Evolutionary conservation across 345 rosid species (phyloP), one percentile per base, ranked within the genome.

Genomic region (Pugionium cornutum): DNA sequence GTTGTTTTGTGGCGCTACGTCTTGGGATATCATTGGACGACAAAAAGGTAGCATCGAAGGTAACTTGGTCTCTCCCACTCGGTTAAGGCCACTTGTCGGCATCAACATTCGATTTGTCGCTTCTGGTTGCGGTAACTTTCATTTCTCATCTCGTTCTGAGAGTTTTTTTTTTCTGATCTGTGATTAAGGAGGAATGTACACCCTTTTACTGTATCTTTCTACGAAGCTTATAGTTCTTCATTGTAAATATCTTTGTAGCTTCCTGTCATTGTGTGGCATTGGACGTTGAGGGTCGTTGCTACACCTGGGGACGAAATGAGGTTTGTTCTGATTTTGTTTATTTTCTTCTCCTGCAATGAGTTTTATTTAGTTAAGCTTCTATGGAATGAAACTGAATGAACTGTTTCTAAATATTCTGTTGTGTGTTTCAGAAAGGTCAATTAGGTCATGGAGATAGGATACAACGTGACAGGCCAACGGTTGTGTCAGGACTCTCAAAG

Each of bases 291-390:
- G 99, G 99, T 62, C 89, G 95, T 70, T 94, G 97, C 76, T 90
- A 88, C 61, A 94, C 99, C 1, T 94, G 97, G 99, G 99, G 99
- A 31, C 92, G 96, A 37, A 94, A 94, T 64, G 99, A 94, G 88
- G 99, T 75, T 76, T 64, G 80, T 31, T 69, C 65, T 32, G 28
- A 34, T 53, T 42, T 29, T 29, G n/a, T 3, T 65, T 44, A 1
- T 25, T 5, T 34, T 67, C 18, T 18, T 18, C 18, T 18, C 18
- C 18, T 18, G 18, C 18, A 18, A 18, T 18, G 18, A 18, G 10
- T 47, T 64, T 58, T 69, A 8, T 11, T 54, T 34, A 1, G 7
- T 2, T 44, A 26, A 2, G 30, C 35, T 37, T 59, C 58, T 66
- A 8, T 54, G 33, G 2, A 7, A 10, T 34, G 32, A 39, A 10